phyloP scores from a whole-genome alignment of 2,329 filamentous ascomycete genomes.

The Westerdykella sp. region DNA sequence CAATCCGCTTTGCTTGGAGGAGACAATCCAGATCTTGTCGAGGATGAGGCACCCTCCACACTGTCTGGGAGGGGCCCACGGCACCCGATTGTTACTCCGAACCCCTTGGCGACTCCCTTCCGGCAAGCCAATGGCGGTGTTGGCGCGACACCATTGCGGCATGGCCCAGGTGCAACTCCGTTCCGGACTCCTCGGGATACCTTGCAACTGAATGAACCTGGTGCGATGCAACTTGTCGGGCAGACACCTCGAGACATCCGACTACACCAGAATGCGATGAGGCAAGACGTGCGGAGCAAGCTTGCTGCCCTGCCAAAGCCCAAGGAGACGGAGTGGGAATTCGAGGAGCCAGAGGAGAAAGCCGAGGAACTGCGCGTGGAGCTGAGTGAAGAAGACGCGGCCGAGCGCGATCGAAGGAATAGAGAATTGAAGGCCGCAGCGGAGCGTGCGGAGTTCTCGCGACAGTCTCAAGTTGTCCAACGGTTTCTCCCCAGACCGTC shows the following conservation, averaged over 20 bases:
- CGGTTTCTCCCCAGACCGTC: conserved; percentile 71
- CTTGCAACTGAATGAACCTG: conserved; percentile 72
- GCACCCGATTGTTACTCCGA: conserved; percentile 82
- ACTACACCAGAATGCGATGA: conserved; percentile 61
- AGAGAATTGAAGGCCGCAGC: conserved; percentile 56
- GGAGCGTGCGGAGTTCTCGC: conserved; percentile 64
- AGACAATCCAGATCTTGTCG: conserved; percentile 83
- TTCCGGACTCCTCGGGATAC: conserved; percentile 83
- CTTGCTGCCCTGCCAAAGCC: conserved; percentile 85
- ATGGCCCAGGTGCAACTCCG: conserved; percentile 70
- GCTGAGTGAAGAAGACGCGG: conserved; percentile 59
- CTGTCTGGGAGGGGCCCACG: conserved; percentile 79
- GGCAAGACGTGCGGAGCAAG: conserved; percentile 61
- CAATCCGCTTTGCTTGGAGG: conserved; percentile 90
- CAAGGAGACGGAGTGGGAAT: conserved; percentile 89
- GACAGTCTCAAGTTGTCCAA: conserved; percentile 90
- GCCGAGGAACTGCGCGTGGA: conserved; percentile 53
- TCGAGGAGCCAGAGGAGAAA: conserved; percentile 82
- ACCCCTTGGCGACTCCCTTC: conserved; percentile 88
- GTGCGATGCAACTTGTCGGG: conserved; percentile 60
- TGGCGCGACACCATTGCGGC: conserved; percentile 57
- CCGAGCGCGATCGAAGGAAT: conserved; percentile 68
- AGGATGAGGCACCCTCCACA: conserved; percentile 75
- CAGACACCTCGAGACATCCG: conserved; percentile 73
- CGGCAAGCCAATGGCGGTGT: conserved; percentile 55